Evolutionary conservation across 768 basidiomycete species (phyloP), one percentile per base, ranked within the genome.

Genomic region (Calvatia gigantea): DNA sequence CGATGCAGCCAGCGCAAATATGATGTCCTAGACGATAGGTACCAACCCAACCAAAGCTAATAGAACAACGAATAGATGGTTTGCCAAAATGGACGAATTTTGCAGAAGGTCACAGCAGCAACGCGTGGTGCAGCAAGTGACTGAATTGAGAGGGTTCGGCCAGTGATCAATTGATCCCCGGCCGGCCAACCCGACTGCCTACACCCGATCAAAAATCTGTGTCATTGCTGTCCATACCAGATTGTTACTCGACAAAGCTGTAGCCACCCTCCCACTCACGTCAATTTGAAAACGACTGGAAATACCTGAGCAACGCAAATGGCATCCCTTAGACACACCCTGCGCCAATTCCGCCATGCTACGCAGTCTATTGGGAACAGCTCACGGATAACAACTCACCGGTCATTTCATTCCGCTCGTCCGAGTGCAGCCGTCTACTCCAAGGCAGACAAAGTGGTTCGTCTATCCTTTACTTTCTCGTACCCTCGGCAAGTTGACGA

Each of bases 361-460:
- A 27, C 35, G 11, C 53, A 35, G 15, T 39, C 35, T 19, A 27
- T 37, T 17, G 12, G n/a, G 28, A 46, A 47, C 25, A 19, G 19
- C 14, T 41, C 54, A 29, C 32, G 46, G 28, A 38, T 27, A 29
- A 14, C 19, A 31, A 7, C 31, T 15, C 33, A 11, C 60, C 64
- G 69, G 33, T 32, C 57, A 11, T 71, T 86, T 46, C 79, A 80
- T 56, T 67, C 71, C n/a, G 75, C 83, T 1, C 53, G 61, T n/a
- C 61, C 63, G 44, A 64, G 71, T 32, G 63, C 65, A 33, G 68
- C 71, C 29, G 70, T 82, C 4, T 85, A 78, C 61, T 58, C 74
- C 37, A 69, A 79, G 29, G 81, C 75, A 6, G 69, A 74, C 62
- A 67, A 67, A 50, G 65, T 75, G 69, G 84, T 84, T 62, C 60